Evolutionary conservation across 208 protist genomes (phyloP).

Genomic region (Phytomonas francai): DNA sequence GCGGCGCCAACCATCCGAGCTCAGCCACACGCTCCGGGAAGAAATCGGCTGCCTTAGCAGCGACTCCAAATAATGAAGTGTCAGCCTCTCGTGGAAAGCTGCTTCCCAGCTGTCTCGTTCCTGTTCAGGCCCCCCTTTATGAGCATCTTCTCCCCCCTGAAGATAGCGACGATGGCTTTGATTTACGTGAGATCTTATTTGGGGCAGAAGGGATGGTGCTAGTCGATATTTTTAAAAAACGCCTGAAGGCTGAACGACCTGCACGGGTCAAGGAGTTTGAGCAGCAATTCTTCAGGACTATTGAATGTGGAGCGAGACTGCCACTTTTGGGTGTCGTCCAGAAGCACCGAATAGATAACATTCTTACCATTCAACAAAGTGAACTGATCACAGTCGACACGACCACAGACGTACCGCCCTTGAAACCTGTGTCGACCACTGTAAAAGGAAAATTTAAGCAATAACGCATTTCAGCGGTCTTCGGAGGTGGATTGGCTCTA

Average conservation of each 20-base stretch:
- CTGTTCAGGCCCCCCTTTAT: neutral
- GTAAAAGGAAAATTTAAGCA: constrained; percentile 12
- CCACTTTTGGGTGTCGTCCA: constrained; percentile 48
- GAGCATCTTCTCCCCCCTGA: neutral
- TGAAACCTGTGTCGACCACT: constrained; percentile 16
- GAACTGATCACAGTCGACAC: constrained; percentile 49
- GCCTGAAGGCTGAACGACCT: constrained; percentile 17
- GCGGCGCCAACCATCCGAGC: neutral
- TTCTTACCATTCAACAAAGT: constrained; percentile 37
- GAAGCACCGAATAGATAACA: constrained; percentile 27
- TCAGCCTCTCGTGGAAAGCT: neutral
- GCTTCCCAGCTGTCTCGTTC: neutral
- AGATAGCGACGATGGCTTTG: neutral
- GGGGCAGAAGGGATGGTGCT: neutral
- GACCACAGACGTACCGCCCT: constrained; percentile 27
- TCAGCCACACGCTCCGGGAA: constrained; percentile 1
- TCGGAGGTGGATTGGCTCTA: neutral
- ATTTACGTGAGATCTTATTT: neutral
- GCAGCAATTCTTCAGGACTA: constrained; percentile 17
- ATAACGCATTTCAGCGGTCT: neutral
- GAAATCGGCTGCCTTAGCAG: neutral
- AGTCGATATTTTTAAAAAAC: neutral
- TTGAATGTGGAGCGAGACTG: constrained; percentile 45
- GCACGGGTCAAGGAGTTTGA: constrained; percentile 4
- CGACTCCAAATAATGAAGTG: neutral